Evolutionary conservation across 352 stramenopile genomes (phyloP).

Genomic region (Pythium grandisporangium): DNA sequence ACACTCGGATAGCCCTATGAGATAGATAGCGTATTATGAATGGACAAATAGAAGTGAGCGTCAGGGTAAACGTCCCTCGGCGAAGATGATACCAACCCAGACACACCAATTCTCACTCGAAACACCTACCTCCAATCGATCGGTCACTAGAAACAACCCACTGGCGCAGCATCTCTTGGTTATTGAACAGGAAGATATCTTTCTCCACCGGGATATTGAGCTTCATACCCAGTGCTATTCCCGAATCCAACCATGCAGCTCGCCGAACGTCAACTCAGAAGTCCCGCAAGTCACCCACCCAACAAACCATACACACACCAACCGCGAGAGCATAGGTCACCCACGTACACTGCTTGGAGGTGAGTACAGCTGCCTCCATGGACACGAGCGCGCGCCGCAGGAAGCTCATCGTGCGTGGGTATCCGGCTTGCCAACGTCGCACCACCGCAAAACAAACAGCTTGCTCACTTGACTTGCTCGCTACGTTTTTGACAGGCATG

Average conservation of each 20-base stretch:
- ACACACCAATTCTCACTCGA: not conserved
- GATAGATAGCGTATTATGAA: too few relatives aligned
- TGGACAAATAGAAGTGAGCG: too few relatives aligned
- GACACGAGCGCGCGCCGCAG: slow-evolving; percentile 58
- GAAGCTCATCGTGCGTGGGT: slow-evolving; percentile 47
- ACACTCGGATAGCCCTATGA: slow-evolving; percentile 38
- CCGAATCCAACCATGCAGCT: too few relatives aligned
- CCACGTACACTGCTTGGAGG: slow-evolving; percentile 71
- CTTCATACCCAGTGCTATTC: slow-evolving; percentile 62
- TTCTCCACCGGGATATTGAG: slow-evolving; percentile 69
- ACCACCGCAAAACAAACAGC: not conserved
- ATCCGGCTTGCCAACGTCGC: not conserved
- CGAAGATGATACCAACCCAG: too few relatives aligned
- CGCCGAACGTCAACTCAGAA: too few relatives aligned
- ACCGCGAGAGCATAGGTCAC: not conserved
- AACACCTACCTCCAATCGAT: slow-evolving; percentile 60
- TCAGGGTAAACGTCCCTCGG: too few relatives aligned
- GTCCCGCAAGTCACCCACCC: too few relatives aligned
- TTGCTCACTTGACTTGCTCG: not conserved
- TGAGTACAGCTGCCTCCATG: slow-evolving; percentile 66
- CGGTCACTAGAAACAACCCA: slow-evolving; percentile 73
- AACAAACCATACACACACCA: too few relatives aligned
- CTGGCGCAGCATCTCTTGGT: slow-evolving; percentile 28
- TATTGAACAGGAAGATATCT: slow-evolving; percentile 68
- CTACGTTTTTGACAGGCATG: not conserved